phyloP scores from a whole-genome alignment of 108 stramenopile genomes.

The Parietichytrium sp. region DNA sequence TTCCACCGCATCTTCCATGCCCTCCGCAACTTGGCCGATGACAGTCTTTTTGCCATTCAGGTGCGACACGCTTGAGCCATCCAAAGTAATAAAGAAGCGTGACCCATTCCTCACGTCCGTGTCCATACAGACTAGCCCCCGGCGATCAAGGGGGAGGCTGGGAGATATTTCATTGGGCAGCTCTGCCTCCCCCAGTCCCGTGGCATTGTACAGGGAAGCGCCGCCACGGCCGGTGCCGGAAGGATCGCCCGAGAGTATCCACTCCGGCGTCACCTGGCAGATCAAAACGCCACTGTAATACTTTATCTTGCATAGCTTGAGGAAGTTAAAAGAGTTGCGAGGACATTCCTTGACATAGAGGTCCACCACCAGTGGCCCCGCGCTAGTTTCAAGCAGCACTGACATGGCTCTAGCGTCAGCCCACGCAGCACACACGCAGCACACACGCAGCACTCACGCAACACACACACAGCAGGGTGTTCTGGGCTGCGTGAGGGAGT shows the following conservation, averaged over 20 bases:
- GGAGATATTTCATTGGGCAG: constrained; percentile 58
- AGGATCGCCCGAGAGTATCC: constrained; percentile 75
- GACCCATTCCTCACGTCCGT: constrained; percentile 77
- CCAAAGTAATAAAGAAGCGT: constrained; percentile 87
- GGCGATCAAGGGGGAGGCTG: constrained; percentile 46
- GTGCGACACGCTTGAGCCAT: constrained; percentile 62
- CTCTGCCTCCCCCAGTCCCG: constrained; percentile 52
- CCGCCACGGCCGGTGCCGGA: constrained; percentile 89
- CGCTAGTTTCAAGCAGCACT: constrained; percentile 56
- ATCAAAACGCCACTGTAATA: constrained; percentile 59
- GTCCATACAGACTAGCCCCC: constrained; percentile 61
- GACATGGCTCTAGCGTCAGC: too few species aligned
- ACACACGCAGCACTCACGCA: too few species aligned
- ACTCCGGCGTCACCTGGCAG: constrained; percentile 60
- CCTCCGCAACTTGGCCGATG: constrained; percentile 86
- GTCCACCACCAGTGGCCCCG: constrained; percentile 61
- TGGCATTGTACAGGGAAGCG: constrained; percentile 50
- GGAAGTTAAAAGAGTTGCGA: constrained; percentile 55
- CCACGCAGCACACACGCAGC: too few species aligned
- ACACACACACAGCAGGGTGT: too few species aligned
- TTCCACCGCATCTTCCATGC: constrained; percentile 74
- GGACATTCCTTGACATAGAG: constrained; percentile 56
- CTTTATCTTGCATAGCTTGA: constrained; percentile 60
- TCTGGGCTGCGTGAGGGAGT: too few species aligned
- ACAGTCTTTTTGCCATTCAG: constrained; percentile 65